Base-by-base conservation (phyloP, 805 yeast species). In the Candida qinlingensis region DNA sequence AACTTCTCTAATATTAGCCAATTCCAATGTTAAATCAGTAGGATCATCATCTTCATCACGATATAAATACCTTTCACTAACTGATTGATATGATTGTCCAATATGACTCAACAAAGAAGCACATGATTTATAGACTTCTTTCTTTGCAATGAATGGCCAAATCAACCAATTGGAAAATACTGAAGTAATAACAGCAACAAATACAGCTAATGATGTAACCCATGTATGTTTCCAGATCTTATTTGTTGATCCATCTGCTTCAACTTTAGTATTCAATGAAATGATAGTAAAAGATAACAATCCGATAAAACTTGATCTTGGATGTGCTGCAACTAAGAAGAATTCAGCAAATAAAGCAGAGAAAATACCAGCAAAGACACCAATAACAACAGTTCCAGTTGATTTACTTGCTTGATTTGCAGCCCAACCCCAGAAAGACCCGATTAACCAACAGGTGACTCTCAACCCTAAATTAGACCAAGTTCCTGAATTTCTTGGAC, bases 351-450 rank as follows among this genome's bases (percentile, higher is more conserved):
- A 59, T 1, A 70, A 61, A 0, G 65, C 9, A 38, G 62, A 62
- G n/a, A 73, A 56, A 8, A 74, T 12, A 0, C 63, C 69, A 4
- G 72, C 67, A 55, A 75, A 71, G 3, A 67, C 66, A 9, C 70
- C 70, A 39, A 74, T 55, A 5, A 75, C 74, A 48, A 66, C 67
- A 1, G 70, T 67, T 44, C 60, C 61, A 29, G 69, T 60, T 44
- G 65, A 71, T 45, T 67, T 68, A 25, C 63, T 54, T 1, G 79
- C 62, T 30, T 70, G 68, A 48, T 61, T 63, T 0, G 75, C 72
- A 11, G 75, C 69, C 67, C 78, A 76, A 0, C 75, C 80, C 73
- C 76, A 73, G 49, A 75, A 69, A 9, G 69, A 63, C 3, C 77
- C 77, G n/a, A 66, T 29, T 7, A 74, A 43, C 49, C 73, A 68